Evolutionary conservation across 495 filamentous ascomycete genomes (phyloP).

Genomic region (Clavariopsis aquatica): DNA sequence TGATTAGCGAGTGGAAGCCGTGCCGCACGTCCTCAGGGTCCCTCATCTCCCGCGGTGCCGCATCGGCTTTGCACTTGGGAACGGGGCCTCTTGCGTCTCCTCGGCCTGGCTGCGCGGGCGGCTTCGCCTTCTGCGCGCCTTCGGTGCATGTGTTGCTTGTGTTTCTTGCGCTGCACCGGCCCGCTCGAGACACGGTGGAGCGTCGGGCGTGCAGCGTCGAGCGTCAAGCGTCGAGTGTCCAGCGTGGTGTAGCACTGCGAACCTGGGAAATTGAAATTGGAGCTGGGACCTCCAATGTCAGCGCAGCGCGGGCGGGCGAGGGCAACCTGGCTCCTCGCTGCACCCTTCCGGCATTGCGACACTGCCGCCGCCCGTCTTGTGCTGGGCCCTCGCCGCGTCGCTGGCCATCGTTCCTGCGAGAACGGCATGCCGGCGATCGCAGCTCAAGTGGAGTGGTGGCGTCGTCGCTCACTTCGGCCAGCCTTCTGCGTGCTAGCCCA

Average conservation of each 20-base stretch:
- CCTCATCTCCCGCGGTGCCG: neutral
- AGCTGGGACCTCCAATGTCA: neutral
- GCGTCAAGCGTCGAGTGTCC: neutral
- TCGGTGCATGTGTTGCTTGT: too few species aligned
- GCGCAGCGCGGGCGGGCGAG: neutral
- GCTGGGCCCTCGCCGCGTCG: neutral
- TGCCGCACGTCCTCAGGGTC: neutral
- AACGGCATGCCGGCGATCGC: neutral
- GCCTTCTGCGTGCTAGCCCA: neutral
- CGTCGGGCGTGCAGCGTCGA: neutral
- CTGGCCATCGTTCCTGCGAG: neutral
- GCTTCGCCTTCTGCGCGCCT: too few species aligned
- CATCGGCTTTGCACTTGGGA: neutral
- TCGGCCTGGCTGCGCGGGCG: neutral
- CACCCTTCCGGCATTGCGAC: neutral
- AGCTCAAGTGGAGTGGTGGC: neutral
- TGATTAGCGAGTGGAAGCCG: slow-evolving; percentile 1
- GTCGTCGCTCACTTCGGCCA: neutral
- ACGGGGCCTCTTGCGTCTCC: neutral
- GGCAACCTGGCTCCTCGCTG: neutral
- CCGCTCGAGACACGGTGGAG: neutral
- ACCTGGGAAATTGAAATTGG: slow-evolving; percentile 5
- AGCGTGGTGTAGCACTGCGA: neutral
- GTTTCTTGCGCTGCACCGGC: neutral
- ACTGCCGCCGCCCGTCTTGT: neutral